Conservation (phyloP, 805 yeast species). For the Saccharomycopsis sp. region DNA sequence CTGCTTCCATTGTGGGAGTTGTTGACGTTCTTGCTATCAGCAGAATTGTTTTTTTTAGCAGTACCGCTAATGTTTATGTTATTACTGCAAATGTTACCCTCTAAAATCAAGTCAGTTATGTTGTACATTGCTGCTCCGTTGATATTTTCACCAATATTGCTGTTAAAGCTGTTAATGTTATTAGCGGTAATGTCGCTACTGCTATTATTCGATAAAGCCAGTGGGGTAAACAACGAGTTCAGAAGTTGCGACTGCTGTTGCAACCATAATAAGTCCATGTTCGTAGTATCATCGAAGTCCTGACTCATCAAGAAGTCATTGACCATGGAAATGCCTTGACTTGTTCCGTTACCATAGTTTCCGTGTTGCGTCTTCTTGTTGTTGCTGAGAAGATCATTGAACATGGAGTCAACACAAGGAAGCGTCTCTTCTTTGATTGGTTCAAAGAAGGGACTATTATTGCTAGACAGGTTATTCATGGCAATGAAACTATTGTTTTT, state of each 20-base stretch:
- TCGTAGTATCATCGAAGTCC: background rate
- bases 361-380: background rate
- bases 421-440: slow-evolving; percentile 12
- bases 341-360: background rate
- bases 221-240: background rate
- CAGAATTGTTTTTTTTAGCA: background rate
- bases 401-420: slow-evolving; percentile 2
- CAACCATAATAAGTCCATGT: background rate
- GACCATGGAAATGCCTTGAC: background rate
- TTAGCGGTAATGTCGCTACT: background rate
- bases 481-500: background rate
- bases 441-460: slow-evolving; percentile 16
- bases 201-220: background rate
- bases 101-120: background rate
- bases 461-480: background rate
- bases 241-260: background rate
- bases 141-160: background rate
- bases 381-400: slow-evolving; percentile 10
- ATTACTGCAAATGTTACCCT: background rate
- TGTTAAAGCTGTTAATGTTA: background rate
- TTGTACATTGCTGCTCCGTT: background rate
- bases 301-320: background rate
- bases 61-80: background rate
- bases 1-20: background rate
- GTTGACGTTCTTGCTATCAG: background rate